These are phyloP conservation scores for Hibiscus trionum DNA, from an alignment of 345 rosid species.

Conservation along the genomic window DNA sequence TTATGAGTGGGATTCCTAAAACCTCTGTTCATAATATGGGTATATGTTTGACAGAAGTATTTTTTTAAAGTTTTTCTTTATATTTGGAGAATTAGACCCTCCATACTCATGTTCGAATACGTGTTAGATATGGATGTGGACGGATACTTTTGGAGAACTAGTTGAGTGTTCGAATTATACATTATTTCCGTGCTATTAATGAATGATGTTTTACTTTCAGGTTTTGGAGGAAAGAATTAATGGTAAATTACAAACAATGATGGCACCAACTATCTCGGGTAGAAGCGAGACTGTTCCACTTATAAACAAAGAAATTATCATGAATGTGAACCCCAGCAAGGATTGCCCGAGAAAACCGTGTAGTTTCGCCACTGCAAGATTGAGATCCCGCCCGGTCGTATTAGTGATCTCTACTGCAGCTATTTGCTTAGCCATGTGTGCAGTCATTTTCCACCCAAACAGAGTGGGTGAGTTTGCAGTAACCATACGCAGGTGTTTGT, in stretches of 20 bases:
- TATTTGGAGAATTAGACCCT: background rate
- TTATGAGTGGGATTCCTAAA: too few relatives aligned
- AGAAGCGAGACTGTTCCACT: background rate
- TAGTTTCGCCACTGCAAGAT: conserved; percentile 19
- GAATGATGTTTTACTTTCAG: conserved; percentile 28
- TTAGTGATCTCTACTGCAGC: conserved; percentile 34
- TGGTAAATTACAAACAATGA: conserved; percentile 15
- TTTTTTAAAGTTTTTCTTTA: too few relatives aligned
- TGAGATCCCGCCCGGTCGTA: conserved; percentile 38
- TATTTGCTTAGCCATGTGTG: conserved; percentile 68
- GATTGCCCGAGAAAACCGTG: conserved; percentile 36
- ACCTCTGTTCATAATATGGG: too few relatives aligned
- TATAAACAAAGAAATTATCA: background rate
- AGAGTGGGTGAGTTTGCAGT: conserved; percentile 62
- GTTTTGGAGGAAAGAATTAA: conserved; percentile 27
- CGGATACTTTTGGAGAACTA: background rate
- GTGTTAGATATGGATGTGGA: background rate
- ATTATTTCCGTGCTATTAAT: background rate
- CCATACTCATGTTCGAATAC: background rate
- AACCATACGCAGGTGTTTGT: conserved; percentile 54
- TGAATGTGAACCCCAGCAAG: background rate
- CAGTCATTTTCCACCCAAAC: conserved; percentile 59
- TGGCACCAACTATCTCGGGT: conserved; percentile 9
- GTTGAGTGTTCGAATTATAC: too few relatives aligned
- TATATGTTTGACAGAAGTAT: too few relatives aligned